Conservation (phyloP, 2,329 filamentous ascomycete genomes). For the Botrytis paeoniae region DNA sequence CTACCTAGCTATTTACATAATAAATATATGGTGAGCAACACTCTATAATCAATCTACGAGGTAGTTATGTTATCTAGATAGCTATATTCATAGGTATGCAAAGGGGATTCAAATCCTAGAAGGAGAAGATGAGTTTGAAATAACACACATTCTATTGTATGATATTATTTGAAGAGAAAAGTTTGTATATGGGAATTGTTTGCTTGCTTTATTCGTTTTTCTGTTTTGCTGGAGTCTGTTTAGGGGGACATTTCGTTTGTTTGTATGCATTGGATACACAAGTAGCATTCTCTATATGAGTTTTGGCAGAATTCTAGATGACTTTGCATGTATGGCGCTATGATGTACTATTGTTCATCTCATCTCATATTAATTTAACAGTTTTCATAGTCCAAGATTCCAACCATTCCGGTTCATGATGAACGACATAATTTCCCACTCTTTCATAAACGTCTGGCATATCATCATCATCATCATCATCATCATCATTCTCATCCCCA, state of each 20-base stretch:
- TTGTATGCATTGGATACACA: neutral
- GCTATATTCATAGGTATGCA: no score
- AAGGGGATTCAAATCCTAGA: no score
- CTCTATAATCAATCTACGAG: accelerated
- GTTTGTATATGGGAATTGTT: neutral
- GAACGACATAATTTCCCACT: neutral
- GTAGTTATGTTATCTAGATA: neutral
- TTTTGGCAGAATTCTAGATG: no score
- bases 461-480: neutral
- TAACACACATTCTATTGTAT: neutral
- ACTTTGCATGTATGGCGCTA: no score
- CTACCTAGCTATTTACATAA: neutral
- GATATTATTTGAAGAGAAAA: neutral
- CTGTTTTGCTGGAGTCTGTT: neutral
- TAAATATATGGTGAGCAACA: neutral
- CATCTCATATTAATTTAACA: neutral
- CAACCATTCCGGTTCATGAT: neutral
- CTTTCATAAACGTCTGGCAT: neutral
- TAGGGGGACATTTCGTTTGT: neutral
- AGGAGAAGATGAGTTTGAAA: no score
- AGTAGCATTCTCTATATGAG: no score
- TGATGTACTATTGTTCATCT: no score
- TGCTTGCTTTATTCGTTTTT: neutral
- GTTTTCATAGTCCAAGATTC: neutral
- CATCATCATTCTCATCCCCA: neutral